Conservation (phyloP, 306 rosid genomes). For the Leucaena leucocephala region DNA sequence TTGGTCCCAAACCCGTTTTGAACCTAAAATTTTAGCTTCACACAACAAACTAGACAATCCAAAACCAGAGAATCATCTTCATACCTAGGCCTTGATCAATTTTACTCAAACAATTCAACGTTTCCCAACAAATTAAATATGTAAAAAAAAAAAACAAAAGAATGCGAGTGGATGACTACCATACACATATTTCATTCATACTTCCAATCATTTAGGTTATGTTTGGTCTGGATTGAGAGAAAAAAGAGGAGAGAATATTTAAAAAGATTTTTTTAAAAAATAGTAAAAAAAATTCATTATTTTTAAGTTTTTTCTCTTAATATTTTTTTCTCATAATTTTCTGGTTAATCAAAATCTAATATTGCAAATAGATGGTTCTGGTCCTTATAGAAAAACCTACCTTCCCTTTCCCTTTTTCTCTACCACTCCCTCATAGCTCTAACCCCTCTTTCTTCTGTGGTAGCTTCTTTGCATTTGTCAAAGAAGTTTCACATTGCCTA, state of each 20-base stretch:
- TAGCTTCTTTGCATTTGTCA: too few relatives aligned
- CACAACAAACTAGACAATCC: not conserved
- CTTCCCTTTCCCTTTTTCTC: slow-evolving; percentile 33
- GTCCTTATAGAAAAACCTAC: slow-evolving; percentile 13
- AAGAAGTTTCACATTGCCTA: too few relatives aligned
- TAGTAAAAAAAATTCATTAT: too few relatives aligned
- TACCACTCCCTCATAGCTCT: slow-evolving; percentile 33
- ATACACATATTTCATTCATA: too few relatives aligned
- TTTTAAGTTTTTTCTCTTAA: slow-evolving; percentile 40
- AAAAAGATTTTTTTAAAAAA: too few relatives aligned
- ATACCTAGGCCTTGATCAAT: not conserved
- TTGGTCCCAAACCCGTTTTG: not conserved
- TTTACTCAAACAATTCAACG: not conserved
- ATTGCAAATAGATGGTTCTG: slow-evolving; percentile 67
- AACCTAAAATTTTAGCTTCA: too few relatives aligned
- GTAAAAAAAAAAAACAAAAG: too few relatives aligned
- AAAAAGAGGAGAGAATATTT: too few relatives aligned
- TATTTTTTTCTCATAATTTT: slow-evolving; percentile 41
- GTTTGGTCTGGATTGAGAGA: not conserved
- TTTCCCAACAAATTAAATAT: not conserved
- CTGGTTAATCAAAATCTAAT: slow-evolving; percentile 42
- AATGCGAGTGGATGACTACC: too few relatives aligned
- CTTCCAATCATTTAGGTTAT: too few relatives aligned
- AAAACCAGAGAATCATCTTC: not conserved
- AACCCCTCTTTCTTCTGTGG: slow-evolving; percentile 26